Conservation (phyloP, 345 rosid genomes). For the Eucalyptus microcorys region DNA sequence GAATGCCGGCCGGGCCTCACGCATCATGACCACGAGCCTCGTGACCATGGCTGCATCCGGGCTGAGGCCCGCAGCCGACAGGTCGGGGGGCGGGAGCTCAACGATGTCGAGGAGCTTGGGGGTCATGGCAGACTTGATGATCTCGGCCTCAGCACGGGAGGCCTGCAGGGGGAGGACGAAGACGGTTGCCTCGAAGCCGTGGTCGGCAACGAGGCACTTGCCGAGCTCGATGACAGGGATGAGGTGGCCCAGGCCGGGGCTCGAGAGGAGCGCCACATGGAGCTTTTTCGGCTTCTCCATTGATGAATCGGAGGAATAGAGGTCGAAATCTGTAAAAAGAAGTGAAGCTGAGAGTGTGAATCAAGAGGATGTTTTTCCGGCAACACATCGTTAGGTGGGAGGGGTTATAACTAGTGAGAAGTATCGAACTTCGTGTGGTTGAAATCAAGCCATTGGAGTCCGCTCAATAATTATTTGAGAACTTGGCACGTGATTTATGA, state of each 20-base stretch:
- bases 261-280: slow-evolving; percentile 26
- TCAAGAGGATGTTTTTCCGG: neutral
- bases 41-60: slow-evolving; percentile 6
- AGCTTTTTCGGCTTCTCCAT: neutral
- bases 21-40: slow-evolving; percentile 15
- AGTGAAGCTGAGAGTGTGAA: neutral
- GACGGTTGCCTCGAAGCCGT: slow-evolving; percentile 23
- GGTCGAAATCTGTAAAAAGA: neutral
- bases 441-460: neutral
- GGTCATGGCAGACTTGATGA: slow-evolving; percentile 1
- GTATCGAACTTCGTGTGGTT: neutral
- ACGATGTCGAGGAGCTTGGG: slow-evolving; percentile 5
- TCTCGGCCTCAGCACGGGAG: slow-evolving; percentile 13
- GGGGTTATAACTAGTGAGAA: neutral
- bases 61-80: slow-evolving; percentile 8
- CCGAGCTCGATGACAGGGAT: slow-evolving; percentile 48
- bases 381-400: neutral
- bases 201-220: slow-evolving; percentile 18
- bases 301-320: neutral
- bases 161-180: slow-evolving; percentile 6
- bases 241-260: slow-evolving; percentile 56
- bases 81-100: slow-evolving; percentile 14
- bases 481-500: neutral
- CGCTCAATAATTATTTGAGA: neutral
- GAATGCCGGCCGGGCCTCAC: slow-evolving; percentile 15